Base-by-base conservation (phyloP, 495 filamentous ascomycete species). In the Clohesyomyces aquaticus region DNA sequence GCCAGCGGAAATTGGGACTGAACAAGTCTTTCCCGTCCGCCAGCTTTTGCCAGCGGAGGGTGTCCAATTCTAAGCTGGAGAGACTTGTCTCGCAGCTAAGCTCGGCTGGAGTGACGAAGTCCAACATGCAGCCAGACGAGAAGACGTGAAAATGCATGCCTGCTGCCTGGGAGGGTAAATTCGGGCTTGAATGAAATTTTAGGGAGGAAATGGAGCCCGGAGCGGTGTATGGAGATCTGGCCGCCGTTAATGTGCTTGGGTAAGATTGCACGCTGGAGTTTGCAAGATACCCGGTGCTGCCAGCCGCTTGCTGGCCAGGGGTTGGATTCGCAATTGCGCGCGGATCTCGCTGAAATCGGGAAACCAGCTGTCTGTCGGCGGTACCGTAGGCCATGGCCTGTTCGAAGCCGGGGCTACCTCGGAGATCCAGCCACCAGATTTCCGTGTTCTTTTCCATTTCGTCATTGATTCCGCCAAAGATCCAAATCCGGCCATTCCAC, bases 371-470 rank as follows among this genome's bases (percentile, higher is more conserved):
- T 32, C 85, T 78, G 60, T 91, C 83, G 27, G 82, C 73, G 66
- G 79, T 80, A 70, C 88, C 89, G 71, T 87, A 85, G n/a, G 84
- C 79, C 43, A 87, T 84, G 19, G 82, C 82, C 42, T 86, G 86
- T 63, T 91, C 88, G 64, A 96, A 92, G 49, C 88, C 89, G 32
- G 89, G 93, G 61, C 84, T 92, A 57, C 86, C 90, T 73, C 94
- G 94, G 57, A 98, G 82, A 76, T 98, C 94, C 42, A 98, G 79
- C 90, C 93, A 97, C 88, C 92, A 96, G 28, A 98, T 82, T 75
- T 98, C 94, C 42, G 90, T 91, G 52, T 88, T 89, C 69, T 93
- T 91, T 74, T 96, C 93, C 91, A 96, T 96, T 61, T 96, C 91
- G 59, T 92, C 90, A 50, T 89, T 90, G 53, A 98, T 78, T 22